A percentile compares a stretch with the other conserved stretches of the same genome.
These are phyloP conservation scores for Alternaria brassicicola DNA, from an alignment of 2,329 filamentous ascomycete genomes.

Conservation along the genomic window DNA sequence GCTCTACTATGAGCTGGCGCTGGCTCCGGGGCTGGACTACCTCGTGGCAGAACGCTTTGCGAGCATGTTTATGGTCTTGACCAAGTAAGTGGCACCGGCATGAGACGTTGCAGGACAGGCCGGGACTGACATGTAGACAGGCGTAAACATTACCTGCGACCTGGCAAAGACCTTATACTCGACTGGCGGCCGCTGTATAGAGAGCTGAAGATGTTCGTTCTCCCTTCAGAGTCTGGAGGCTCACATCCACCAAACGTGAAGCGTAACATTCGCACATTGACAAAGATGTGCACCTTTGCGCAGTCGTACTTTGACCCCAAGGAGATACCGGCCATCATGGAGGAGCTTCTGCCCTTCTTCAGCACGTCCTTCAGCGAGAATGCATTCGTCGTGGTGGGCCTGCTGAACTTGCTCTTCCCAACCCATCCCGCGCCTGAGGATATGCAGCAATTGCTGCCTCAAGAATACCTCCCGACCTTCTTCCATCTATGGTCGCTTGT, in stretches of 20 bases:
- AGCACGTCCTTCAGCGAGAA: slow-evolving; percentile 91
- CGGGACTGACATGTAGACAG: slow-evolving; percentile 56
- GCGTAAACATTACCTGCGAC: slow-evolving; percentile 93
- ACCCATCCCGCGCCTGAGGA: slow-evolving; percentile 77
- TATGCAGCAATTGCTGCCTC: slow-evolving; percentile 78
- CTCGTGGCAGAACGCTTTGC: slow-evolving; percentile 86
- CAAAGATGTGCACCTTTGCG: slow-evolving; percentile 87
- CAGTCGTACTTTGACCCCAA: slow-evolving; percentile 91
- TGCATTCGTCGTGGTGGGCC: slow-evolving; percentile 88
- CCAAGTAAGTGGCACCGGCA: slow-evolving; percentile 69
- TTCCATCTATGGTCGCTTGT: slow-evolving; percentile 97
- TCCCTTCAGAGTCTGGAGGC: slow-evolving; percentile 78
- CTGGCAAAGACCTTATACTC: slow-evolving; percentile 84
- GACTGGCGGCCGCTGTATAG: slow-evolving; percentile 95
- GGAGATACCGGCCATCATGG: slow-evolving; percentile 75
- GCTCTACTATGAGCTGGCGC: slow-evolving; percentile 90
- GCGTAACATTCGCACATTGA: slow-evolving; percentile 73
- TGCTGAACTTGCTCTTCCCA: slow-evolving; percentile 86
- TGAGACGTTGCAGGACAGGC: not conserved
- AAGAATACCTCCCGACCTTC: slow-evolving; percentile 87
- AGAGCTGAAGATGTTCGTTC: slow-evolving; percentile 86
- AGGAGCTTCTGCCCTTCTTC: slow-evolving; percentile 67
- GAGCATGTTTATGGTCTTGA: slow-evolving; percentile 94
- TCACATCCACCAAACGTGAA: slow-evolving; percentile 67
- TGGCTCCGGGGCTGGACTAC: slow-evolving; percentile 87